Base-by-base conservation (phyloP, 116 monocot genomes). In the Papilionanthe hybrid region DNA sequence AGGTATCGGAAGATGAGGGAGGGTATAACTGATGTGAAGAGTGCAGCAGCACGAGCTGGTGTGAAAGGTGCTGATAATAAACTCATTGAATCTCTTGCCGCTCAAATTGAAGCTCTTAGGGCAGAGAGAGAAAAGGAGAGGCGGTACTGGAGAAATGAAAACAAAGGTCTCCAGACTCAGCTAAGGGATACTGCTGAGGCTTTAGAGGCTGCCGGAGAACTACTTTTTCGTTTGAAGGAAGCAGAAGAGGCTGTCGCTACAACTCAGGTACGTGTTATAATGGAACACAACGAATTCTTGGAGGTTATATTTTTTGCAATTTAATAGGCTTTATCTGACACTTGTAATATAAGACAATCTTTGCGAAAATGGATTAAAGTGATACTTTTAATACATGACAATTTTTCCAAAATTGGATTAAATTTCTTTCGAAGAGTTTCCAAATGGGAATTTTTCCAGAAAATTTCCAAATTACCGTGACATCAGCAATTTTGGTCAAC, bases 191-290 rank as follows among this genome's bases (percentile, higher is more conserved):
- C 90, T 30, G 92, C 90, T 75, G 96, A 96, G 79, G 96, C 96
- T 73, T 88, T 96, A 57, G 90, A 93, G 78, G 96, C 96, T 55
- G 96, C 96, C 58, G 96, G 93, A 73, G 96, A 96, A 79, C 79
- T 96, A 37, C 89, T 96, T 9, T 87, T 87, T 43, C 82, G 93
- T 48, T 78, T 96, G 49, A 96, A 96, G 72, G 96, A 96, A 60
- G 91, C 96, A 47, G 96, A 96, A 78, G 93, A 93, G 84, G 82
- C 68, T 48, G 87, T 87, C 55, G 79, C 83, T 42, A 69, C 57
- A 48, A 65, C 90, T 58, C 88, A 93, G 93, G 96, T 93, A 77
- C 58, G 41, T 56, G 7, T 22, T 55, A 78, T 0, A 45, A 13
- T 66, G 17, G 1, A 63, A 0, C 63, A 63, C 1, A 23, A 22